A percentile compares a stretch with the other conserved stretches of the same genome.
Conservation (phyloP, 2,329 filamentous ascomycete species). For the Pseudogymnoascus sp. region DNA sequence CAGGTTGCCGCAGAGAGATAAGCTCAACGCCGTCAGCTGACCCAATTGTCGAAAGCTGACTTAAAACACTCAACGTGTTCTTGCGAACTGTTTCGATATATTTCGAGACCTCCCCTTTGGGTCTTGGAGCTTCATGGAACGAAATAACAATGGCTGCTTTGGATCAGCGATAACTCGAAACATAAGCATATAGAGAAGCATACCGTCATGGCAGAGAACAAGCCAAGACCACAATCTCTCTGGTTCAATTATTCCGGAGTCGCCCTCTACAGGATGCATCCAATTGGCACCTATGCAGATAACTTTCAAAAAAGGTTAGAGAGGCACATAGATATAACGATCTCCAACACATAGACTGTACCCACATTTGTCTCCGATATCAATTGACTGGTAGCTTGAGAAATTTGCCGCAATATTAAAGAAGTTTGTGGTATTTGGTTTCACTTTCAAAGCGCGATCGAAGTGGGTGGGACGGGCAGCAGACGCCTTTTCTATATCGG, state of each 20-base stretch:
- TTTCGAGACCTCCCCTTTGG: slow-evolving; percentile 31
- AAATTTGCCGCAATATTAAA: slow-evolving; percentile 55
- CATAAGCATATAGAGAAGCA: slow-evolving; percentile 12
- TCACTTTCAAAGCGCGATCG: background rate
- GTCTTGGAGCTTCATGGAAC: slow-evolving; percentile 49
- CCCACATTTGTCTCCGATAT: slow-evolving; percentile 55
- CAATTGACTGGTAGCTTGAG: slow-evolving; percentile 68
- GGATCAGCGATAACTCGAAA: slow-evolving; percentile 15
- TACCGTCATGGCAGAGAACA: slow-evolving; percentile 56
- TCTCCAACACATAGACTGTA: slow-evolving; percentile 16
- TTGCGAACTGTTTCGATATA: slow-evolving; percentile 31
- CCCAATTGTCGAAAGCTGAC: slow-evolving; percentile 49
- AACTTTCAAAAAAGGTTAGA: slow-evolving; percentile 34
- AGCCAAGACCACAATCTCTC: slow-evolving; percentile 61
- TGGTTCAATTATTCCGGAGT: slow-evolving; percentile 24
- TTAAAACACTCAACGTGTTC: slow-evolving; percentile 51
- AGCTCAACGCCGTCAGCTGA: slow-evolving; percentile 23
- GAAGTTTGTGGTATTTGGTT: slow-evolving; percentile 19
- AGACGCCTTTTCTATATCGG: slow-evolving; percentile 18
- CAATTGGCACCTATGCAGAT: slow-evolving; percentile 66
- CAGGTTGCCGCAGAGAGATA: slow-evolving; percentile 23
- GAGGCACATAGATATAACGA: background rate
- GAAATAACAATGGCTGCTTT: slow-evolving; percentile 55
- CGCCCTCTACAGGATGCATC: slow-evolving; percentile 36
- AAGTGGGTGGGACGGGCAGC: slow-evolving; percentile 17